phyloP scores from a whole-genome alignment of 768 basidiomycete species.

The Termitomyces sp. region DNA sequence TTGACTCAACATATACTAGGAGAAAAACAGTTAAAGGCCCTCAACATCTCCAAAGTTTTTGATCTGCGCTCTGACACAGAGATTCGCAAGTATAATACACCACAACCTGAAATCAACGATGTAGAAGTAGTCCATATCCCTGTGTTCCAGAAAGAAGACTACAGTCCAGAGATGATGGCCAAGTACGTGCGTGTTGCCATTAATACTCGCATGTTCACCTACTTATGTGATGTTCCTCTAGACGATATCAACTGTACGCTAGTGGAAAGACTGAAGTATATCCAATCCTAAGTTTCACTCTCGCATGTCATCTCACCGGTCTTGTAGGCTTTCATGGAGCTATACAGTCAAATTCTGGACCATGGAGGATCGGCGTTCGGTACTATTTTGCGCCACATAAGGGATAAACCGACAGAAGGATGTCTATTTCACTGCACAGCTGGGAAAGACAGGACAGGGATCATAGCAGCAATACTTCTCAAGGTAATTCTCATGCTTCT shows the following conservation, averaged over 20 bases:
- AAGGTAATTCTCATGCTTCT: constrained; percentile 37
- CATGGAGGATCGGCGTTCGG: constrained; percentile 66
- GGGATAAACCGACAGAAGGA: constrained; percentile 60
- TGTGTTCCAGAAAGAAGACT: constrained; percentile 69
- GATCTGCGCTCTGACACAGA: constrained; percentile 80
- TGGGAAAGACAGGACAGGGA: constrained; percentile 80
- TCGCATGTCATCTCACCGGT: background rate
- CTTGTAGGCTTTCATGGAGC: constrained; percentile 67
- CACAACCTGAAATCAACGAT: constrained; percentile 58
- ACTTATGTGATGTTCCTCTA: constrained; percentile 25
- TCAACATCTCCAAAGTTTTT: constrained; percentile 66
- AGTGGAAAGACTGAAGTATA: constrained; percentile 73
- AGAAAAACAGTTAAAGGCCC: constrained; percentile 44
- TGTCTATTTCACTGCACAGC: constrained; percentile 81
- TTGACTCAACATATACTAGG: constrained; percentile 34
- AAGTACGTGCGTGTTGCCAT: constrained; percentile 55
- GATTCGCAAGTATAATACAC: constrained; percentile 66
- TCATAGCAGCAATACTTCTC: constrained; percentile 67
- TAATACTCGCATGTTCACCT: constrained; percentile 12
- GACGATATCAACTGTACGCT: constrained; percentile 70
- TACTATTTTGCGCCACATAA: constrained; percentile 65
- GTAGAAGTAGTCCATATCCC: constrained; percentile 57
- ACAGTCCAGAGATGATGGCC: constrained; percentile 81
- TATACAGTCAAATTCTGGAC: constrained; percentile 79
- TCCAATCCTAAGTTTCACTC: background rate